Evolutionary conservation across 2,329 filamentous ascomycete genomes (phyloP), one percentile per base, ranked within the genome.

Genomic region (Cryphonectria parasitica): DNA sequence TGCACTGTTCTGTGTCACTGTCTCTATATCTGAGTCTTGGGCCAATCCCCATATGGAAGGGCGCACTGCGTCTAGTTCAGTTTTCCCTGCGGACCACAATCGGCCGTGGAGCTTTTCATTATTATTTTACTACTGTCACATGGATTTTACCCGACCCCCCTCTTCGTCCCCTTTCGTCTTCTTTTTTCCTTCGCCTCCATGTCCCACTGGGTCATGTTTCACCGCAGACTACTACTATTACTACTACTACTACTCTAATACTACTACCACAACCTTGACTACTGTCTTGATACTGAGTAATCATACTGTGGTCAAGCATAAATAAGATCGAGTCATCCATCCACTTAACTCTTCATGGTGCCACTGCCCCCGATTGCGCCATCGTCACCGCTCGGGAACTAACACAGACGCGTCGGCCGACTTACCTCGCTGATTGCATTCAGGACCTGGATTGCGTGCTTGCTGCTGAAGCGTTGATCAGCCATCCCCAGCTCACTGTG

Each of bases 381-480:
- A 72, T 72, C 28, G 49, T 34, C 45, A 60, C 31, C 41, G 25
- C 60, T 64, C 58, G 60, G 41, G 64, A 67, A 31, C 64, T 67
- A 41, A 70, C 45, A 67, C 67, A 52, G 67, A 66, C 61, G 61
- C 36, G 36, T 60, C 68, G 52, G 62, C 65, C 70, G 39, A 64
- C 66, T 66, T 15, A 34, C 36, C 28, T 54, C 63, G 63, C 60
- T 72, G 70, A 72, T 64, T 69, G 13, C 52, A 72, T 70, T 60
- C 66, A 70, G 68, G 68, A 66, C 43, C 31, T n/a, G n/a, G 31
- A 72, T 72, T 70, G 71, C 71, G 71, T 72, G 71, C 62, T 72
- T 43, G 41, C 58, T 34, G 52, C 56, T 66, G 52, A 70, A 58
- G 43, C 49, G 36, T 67, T 52, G 68, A 72, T 72, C 70, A 64